Evolutionary conservation across 2,329 filamentous ascomycete genomes (phyloP).

Genomic region (Zasmidium angulare): DNA sequence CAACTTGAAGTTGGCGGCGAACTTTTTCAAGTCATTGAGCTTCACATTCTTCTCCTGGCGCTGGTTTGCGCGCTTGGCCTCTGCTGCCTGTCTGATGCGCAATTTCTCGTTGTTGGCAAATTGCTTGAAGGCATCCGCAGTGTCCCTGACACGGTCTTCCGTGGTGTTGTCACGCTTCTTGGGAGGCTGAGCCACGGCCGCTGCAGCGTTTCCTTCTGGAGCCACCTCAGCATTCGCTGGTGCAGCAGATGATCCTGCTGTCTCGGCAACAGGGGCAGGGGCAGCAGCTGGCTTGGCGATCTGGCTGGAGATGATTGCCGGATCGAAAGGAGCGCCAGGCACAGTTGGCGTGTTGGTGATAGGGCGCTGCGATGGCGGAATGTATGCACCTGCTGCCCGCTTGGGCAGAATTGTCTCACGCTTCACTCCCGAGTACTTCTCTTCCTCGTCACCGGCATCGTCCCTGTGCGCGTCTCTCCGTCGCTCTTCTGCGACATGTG

Average conservation of each 20-base stretch:
- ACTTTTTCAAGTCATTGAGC: conserved; percentile 91
- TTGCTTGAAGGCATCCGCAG: conserved; percentile 63
- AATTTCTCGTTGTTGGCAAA: conserved; percentile 64
- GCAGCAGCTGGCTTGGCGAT: conserved; percentile 54
- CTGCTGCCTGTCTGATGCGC: conserved; percentile 55
- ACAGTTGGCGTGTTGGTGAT: conserved; percentile 72
- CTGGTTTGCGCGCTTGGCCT: conserved; percentile 56
- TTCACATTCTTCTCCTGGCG: conserved; percentile 84
- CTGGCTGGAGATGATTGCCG: conserved; percentile 88
- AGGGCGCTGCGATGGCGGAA: conserved; percentile 81
- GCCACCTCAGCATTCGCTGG: not conserved
- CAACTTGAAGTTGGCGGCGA: conserved; percentile 90
- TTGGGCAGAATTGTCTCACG: conserved; percentile 61
- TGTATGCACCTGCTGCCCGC: conserved; percentile 72
- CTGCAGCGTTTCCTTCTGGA: conserved; percentile 4
- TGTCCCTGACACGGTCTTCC: conserved; percentile 60
- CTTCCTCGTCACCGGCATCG: conserved; percentile 80
- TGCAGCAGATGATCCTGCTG: not conserved
- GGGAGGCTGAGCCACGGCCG: conserved; percentile 11
- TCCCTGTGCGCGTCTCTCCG: conserved; percentile 67
- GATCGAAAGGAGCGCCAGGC: conserved; percentile 75
- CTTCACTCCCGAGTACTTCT: conserved; percentile 94
- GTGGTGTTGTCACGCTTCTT: conserved; percentile 50
- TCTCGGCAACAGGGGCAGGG: conserved; percentile 10
- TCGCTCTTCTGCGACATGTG: conserved; percentile 82